A percentile compares a stretch with the other conserved stretches of the same genome.
Evolutionary conservation across 1,284 basidiomycete genomes (phyloP).

Genomic region (Takashimella tepidaria): DNA sequence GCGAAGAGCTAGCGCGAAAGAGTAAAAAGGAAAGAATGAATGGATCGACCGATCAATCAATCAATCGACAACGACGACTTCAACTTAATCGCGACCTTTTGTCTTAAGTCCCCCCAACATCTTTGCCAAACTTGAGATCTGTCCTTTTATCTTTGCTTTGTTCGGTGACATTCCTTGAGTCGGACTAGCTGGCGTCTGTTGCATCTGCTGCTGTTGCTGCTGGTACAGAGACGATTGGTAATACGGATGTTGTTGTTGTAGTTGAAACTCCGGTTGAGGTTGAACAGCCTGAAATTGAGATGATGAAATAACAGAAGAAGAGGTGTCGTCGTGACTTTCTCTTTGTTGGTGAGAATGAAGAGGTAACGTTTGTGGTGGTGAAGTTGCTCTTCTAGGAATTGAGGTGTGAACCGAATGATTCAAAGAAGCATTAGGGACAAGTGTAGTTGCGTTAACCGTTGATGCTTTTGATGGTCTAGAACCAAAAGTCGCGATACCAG

Average conservation of each 20-base stretch:
- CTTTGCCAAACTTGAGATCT: conserved; percentile 43
- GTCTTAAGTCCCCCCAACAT: conserved; percentile 47
- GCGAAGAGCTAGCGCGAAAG: no score
- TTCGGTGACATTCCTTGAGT: conserved; percentile 26
- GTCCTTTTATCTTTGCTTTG: conserved; percentile 45
- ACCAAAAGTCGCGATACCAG: background rate
- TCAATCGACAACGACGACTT: no score
- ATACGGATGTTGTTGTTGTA: background rate
- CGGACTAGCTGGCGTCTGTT: background rate
- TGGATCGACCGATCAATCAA: no score
- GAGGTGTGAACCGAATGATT: no score
- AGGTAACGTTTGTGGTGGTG: background rate
- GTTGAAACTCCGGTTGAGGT: background rate
- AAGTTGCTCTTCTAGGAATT: background rate
- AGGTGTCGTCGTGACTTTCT: no score
- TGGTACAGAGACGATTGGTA: background rate
- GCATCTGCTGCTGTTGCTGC: background rate
- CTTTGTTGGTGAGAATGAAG: background rate
- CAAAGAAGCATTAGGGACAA: no score
- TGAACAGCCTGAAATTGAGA: background rate
- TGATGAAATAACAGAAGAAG: background rate
- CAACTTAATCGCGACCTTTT: conserved; percentile 30
- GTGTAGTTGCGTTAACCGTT: background rate
- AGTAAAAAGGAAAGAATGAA: no score
- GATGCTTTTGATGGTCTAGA: background rate